Conservation (phyloP, 352 stramenopile genomes). For the Globisporangium alternatum region DNA sequence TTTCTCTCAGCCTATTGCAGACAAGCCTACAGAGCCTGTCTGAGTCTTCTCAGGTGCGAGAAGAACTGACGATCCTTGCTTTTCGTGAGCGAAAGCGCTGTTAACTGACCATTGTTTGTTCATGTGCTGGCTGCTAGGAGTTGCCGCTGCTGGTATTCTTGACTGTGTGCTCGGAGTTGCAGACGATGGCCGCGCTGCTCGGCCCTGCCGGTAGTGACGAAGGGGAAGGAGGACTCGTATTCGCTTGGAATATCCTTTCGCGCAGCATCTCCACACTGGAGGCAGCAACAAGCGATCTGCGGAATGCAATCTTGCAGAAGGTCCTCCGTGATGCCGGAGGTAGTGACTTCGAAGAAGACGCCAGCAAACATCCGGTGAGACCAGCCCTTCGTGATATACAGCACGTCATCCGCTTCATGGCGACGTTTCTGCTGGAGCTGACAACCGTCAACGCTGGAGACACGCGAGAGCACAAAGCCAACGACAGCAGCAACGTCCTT, state of each 20-base stretch:
- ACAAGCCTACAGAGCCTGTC: constrained; percentile 13
- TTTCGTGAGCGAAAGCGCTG: background rate
- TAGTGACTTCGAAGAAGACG: background rate
- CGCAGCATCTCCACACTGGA: constrained; percentile 12
- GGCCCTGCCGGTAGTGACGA: background rate
- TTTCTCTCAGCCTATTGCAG: constrained; percentile 9
- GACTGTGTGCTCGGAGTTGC: constrained; percentile 16
- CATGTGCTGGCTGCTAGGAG: constrained; percentile 1
- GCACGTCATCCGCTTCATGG: constrained; percentile 6
- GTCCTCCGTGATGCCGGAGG: background rate
- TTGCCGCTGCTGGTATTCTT: constrained; percentile 18
- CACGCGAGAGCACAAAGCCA: background rate
- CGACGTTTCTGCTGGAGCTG: constrained; percentile 5
- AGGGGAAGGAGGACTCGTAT: constrained; percentile 11
- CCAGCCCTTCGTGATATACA: background rate
- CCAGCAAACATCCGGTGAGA: background rate
- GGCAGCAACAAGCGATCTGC: constrained; percentile 9
- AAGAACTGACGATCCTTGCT: background rate
- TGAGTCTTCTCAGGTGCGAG: constrained; percentile 11
- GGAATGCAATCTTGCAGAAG: constrained; percentile 12
- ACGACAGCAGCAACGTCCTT: background rate
- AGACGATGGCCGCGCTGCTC: constrained; percentile 11
- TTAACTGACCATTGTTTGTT: background rate
- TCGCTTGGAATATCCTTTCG: constrained; percentile 16
- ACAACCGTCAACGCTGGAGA: background rate